phyloP scores from a whole-genome alignment of 2,329 filamentous ascomycete genomes.

The Beauveria brongniartii region DNA sequence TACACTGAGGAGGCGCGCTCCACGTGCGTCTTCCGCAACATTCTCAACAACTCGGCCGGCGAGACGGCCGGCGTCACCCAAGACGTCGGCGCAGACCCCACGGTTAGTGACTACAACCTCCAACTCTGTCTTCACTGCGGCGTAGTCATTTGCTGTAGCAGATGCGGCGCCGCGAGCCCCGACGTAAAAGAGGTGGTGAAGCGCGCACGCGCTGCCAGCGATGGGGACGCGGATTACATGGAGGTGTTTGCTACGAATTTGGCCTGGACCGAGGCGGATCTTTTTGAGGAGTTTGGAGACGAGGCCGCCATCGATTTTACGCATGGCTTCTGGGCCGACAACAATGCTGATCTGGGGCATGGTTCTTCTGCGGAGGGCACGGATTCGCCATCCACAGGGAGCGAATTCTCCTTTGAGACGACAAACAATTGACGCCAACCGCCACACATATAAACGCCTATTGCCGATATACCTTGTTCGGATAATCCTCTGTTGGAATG shows the following conservation, averaged over 20 bases:
- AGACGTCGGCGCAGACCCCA: conserved; percentile 95
- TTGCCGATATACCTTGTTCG: background rate
- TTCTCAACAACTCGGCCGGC: conserved; percentile 82
- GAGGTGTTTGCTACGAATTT: background rate
- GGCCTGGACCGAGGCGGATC: conserved; percentile 23
- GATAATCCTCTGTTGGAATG: background rate
- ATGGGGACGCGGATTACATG: conserved; percentile 19
- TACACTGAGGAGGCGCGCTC: conserved; percentile 81
- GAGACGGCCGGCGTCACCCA: conserved; percentile 96
- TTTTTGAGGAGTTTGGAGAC: conserved; percentile 21
- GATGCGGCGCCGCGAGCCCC: conserved; percentile 25
- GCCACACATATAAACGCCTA: background rate
- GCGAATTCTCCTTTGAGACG: background rate
- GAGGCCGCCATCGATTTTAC: conserved; percentile 14
- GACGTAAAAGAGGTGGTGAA: conserved; percentile 15
- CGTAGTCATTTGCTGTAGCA: conserved; percentile 32
- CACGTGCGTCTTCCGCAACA: conserved; percentile 91
- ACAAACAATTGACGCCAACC: background rate
- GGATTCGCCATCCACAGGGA: background rate
- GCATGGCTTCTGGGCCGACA: background rate
- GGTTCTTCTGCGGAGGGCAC: background rate
- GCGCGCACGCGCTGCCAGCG: background rate
- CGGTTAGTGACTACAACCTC: conserved; percentile 62
- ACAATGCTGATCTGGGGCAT: background rate
- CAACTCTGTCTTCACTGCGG: conserved; percentile 41